Base-by-base conservation (phyloP, 2,329 filamentous ascomycete genomes). In the Metarhizium humberi region DNA sequence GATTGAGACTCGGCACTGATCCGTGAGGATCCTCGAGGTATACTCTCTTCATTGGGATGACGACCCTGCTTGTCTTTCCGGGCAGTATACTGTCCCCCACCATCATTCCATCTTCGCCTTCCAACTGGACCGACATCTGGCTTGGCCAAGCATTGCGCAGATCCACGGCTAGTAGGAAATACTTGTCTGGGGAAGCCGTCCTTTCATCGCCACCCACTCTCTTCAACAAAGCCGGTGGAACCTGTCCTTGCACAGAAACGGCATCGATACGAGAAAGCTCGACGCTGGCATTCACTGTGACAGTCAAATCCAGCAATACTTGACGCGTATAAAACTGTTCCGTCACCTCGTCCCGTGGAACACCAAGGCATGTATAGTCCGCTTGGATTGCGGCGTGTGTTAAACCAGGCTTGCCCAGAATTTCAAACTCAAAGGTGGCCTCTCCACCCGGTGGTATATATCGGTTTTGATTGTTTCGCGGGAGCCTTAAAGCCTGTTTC, bases 281-380 rank as follows among this genome's bases (percentile, higher is more conserved):
- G 30, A 96, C 78, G 64, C 90, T 94, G 3, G 91, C 88, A 66
- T 96, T 96, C 50, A 97, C 92, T 5, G 92, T 96, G 16, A 96
- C 82, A 0, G 87, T 89, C 56, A 97, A 75, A 14, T 90, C 88
- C 32, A 95, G 76, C 18, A 86, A 85, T 16, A 95, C 79, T 66
- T 94, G 89, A 43, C 92, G 81, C 0, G 92, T 96, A 65, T 91
- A 90, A 65, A 96, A 95, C 38, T 82, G 79, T 40, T 87, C 84
- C 29, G 80, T 78, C 2, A 92, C 73, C 55, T 91, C 83, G 13
- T 81, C 79, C n/a, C 78, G 77, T 5, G 84, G 76, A 36, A 84
- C 79, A 1, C 89, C 89, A n/a, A 96, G 77, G 66, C 87, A 79
- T 3, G 88, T 89, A 67, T 96, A 96, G 70, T 96, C 88, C 56